A percentile compares a stretch with the other conserved stretches of the same genome.
Evolutionary conservation across 202 grass and related monocot genomes (phyloP).

Genomic region (Cymbopogon flexuosus): DNA sequence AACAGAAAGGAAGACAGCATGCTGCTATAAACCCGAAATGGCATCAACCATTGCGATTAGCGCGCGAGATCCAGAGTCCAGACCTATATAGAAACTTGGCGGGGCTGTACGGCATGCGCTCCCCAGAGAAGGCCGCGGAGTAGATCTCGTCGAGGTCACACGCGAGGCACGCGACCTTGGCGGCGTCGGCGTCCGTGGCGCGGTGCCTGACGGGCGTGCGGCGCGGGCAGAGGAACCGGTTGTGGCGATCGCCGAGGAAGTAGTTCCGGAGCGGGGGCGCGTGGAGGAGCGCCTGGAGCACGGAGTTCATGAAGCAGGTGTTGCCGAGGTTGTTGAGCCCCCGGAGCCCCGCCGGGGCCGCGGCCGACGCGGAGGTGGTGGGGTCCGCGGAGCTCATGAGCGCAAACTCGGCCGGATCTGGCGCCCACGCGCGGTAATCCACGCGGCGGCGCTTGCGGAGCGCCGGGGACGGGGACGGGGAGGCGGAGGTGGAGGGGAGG

Average conservation of each 20-base stretch:
- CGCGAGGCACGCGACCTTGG: constrained; percentile 49
- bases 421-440: constrained; percentile 67
- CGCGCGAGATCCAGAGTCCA: constrained; percentile 35
- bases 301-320: constrained; percentile 98
- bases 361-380: constrained; percentile 39
- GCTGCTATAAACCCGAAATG: not conserved
- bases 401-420: constrained; percentile 62
- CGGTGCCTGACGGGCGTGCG: constrained; percentile 56
- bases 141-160: constrained; percentile 93
- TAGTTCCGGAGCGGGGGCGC: constrained; percentile 82
- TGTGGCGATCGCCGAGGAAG: constrained; percentile 89
- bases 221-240: constrained; percentile 58
- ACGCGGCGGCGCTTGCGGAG: constrained; percentile 52
- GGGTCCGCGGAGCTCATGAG: constrained; percentile 54
- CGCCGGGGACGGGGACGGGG: not conserved
- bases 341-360: constrained; percentile 54
- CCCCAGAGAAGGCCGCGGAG: constrained; percentile 79
- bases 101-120: constrained; percentile 73
- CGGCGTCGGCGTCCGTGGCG: not conserved
- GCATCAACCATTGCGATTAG: constrained; percentile 24
- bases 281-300: constrained; percentile 86
- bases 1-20: not conserved
- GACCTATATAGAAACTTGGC: constrained; percentile 95
- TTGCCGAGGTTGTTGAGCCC: constrained; percentile 93
- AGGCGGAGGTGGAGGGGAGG: constrained; percentile 8